Evolutionary conservation across 1,284 basidiomycete species (phyloP), one percentile per base, ranked within the genome.

Genomic region (Limonomyces culmigenus): DNA sequence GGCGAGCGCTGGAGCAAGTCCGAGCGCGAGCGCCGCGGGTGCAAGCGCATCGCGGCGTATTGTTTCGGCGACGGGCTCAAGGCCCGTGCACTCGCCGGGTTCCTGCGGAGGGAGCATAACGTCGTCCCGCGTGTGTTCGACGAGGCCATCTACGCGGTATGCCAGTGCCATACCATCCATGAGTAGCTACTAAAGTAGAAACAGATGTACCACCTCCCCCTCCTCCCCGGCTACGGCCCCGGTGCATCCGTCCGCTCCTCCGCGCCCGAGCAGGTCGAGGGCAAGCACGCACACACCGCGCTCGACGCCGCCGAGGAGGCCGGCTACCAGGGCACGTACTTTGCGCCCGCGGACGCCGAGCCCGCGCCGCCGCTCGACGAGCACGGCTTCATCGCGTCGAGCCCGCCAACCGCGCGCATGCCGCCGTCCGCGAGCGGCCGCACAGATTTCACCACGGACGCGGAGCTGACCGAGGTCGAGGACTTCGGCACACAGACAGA

Each of bases 41-140:
- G 74, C 50, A 74, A 72, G 38, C 65, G 86, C 17, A 67, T 91
- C 34, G 87, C 87, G 0, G 86, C 84, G 4, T 95, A 92, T 53
- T 89, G 81, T 42, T 68, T 92, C 4, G 84, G 85, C 2, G 83
- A 89, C 43, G 67, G 66, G 2, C 77, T 89, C 51, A 75, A 74
- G 46, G 77, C 85, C 67, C 88, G 86, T 51, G 56, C 81, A 1
- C 56, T 91, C 15, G 67, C 76, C 5, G 76, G 77, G 4, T 95
- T 92, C 48, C 52, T 95, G 50, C 91, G 91, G 53, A 64, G 91
- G 37, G 92, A 96, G 51, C 92, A 96, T 51, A 92, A 91, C 37
- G 88, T 93, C 8, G 65, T 70, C 1, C 88, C 91, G 0, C 65
- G 91, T 38, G 70, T 89, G 2, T 96, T 87, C 49, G 91, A 96